Conservation (phyloP, 2,329 filamentous ascomycete species). For the Penicillium sp. region DNA sequence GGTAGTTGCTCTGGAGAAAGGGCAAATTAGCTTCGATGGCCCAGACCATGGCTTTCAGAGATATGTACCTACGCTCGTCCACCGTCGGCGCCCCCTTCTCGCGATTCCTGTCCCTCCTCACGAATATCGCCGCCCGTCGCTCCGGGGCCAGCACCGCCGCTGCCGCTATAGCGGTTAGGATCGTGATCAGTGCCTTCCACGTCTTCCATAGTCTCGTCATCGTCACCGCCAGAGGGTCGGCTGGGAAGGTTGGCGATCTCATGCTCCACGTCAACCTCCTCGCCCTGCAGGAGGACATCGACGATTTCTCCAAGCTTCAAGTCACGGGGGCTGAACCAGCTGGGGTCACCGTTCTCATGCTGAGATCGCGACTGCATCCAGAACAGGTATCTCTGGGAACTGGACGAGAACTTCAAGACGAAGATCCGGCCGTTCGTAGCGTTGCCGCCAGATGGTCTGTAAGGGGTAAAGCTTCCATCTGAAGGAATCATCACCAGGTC, state of each 20-base stretch:
- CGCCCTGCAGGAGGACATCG: slow-evolving; percentile 77
- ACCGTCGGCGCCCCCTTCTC: slow-evolving; percentile 93
- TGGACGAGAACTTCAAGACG: slow-evolving; percentile 88
- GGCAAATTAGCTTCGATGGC: slow-evolving; percentile 16
- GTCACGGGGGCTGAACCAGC: slow-evolving; percentile 80
- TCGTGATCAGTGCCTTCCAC: slow-evolving; percentile 61
- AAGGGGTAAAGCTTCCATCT: slow-evolving; percentile 82
- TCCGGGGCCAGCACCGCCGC: slow-evolving; percentile 77
- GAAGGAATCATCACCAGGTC: slow-evolving; percentile 91
- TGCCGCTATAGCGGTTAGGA: slow-evolving; percentile 56
- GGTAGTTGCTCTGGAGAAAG: slow-evolving; percentile 54
- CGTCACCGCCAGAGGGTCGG: slow-evolving; percentile 52
- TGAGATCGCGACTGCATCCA: slow-evolving; percentile 94
- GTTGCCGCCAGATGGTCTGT: slow-evolving; percentile 64
- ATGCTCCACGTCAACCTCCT: slow-evolving; percentile 73
- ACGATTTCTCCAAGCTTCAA: slow-evolving; percentile 85
- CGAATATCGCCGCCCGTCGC: slow-evolving; percentile 89
- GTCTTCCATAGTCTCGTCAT: slow-evolving; percentile 76
- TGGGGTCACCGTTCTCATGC: slow-evolving; percentile 63
- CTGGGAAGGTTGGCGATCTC: slow-evolving; percentile 66
- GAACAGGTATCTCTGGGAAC: slow-evolving; percentile 86
- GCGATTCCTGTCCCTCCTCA: slow-evolving; percentile 79
- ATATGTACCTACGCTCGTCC: slow-evolving; percentile 95
- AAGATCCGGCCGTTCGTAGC: slow-evolving; percentile 82
- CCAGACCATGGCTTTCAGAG: slow-evolving; percentile 28